Evolutionary conservation across 257 asterid species (phyloP).

Genomic region (Nicotiana obtusifolia): DNA sequence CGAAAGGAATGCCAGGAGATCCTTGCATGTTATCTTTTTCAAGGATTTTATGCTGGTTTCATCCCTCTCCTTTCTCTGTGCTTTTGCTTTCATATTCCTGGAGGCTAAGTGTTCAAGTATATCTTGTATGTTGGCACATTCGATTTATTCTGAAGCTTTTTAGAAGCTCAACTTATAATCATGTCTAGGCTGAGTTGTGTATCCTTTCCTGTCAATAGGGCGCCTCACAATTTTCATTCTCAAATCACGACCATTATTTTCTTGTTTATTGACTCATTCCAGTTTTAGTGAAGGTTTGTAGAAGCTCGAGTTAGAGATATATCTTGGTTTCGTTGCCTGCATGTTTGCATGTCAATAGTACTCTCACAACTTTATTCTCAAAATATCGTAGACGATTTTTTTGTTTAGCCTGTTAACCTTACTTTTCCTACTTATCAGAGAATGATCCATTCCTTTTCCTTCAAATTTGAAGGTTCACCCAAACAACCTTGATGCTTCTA

Average conservation of each 20-base stretch:
- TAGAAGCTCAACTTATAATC: background rate
- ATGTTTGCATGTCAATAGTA: background rate
- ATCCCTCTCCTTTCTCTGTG: background rate
- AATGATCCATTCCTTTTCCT: background rate
- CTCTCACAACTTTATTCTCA: background rate
- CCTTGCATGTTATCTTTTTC: background rate
- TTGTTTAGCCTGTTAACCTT: background rate
- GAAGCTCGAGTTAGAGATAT: background rate
- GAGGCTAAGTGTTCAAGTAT: background rate
- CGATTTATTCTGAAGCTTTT: background rate
- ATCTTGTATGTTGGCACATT: background rate
- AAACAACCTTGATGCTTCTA: slow-evolving; percentile 13
- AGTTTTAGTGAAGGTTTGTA: background rate
- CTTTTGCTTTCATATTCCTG: background rate
- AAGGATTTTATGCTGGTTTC: background rate
- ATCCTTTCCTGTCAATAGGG: background rate
- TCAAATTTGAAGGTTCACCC: slow-evolving; percentile 20
- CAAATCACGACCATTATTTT: background rate
- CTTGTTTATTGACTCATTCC: background rate
- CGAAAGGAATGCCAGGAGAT: background rate
- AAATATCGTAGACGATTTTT: background rate
- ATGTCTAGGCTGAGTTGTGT: too few relatives aligned
- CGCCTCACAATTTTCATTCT: background rate
- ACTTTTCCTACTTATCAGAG: background rate
- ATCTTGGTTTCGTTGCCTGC: background rate